Evolutionary conservation across 2,329 filamentous ascomycete genomes (phyloP).

Genomic region (Talaromyces marneffei): DNA sequence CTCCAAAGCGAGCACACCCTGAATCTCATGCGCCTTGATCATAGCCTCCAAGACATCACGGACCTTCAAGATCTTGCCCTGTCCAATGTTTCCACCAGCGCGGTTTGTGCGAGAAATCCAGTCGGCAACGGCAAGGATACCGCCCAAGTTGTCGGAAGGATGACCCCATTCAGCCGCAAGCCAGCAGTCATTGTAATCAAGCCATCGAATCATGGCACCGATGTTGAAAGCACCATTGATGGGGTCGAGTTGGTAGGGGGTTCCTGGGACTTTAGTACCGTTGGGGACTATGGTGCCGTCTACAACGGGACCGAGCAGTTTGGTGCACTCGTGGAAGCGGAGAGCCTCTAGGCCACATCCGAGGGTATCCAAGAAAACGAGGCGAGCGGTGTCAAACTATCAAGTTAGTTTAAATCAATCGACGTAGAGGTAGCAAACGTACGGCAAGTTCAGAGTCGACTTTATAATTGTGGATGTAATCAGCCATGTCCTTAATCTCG

Average conservation of each 20-base stretch:
- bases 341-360: constrained; percentile 95
- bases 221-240: constrained; percentile 98
- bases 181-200: constrained; percentile 99
- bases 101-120: constrained; percentile 95
- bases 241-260: constrained; percentile 88
- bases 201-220: constrained; percentile 96
- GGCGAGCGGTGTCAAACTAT: constrained; percentile 86
- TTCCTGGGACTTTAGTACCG: constrained; percentile 84
- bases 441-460: constrained; percentile 91
- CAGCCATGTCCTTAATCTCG: constrained; percentile 91
- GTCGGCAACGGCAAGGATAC: constrained; percentile 92
- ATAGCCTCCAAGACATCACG: constrained; percentile 91
- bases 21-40: constrained; percentile 99
- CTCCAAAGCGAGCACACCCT: constrained; percentile 91
- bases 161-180: constrained; percentile 98
- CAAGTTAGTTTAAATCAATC: background rate
- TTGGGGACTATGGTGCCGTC: constrained; percentile 87
- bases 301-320: constrained; percentile 87
- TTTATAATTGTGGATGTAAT: constrained; percentile 87
- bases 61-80: constrained; percentile 76
- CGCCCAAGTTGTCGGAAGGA: constrained; percentile 94
- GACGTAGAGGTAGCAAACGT: constrained; percentile 36
- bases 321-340: constrained; percentile 91
- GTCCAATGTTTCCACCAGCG: constrained; percentile 66
- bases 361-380: constrained; percentile 93